Evolutionary conservation across 805 yeast genomes (phyloP).

Genomic region (Groenewaldozyma salmanticensis): DNA sequence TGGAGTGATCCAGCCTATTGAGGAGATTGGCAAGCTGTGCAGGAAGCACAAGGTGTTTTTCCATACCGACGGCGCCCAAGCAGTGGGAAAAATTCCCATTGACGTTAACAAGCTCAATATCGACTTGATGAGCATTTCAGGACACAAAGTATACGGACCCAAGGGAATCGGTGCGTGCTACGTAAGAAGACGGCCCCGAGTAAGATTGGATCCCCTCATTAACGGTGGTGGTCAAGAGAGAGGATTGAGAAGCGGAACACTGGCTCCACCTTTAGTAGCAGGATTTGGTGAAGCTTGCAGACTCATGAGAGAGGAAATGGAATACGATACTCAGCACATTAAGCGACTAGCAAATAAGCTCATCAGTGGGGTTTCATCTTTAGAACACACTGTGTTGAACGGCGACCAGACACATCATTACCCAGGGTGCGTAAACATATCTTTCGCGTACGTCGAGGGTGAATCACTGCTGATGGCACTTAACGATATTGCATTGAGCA

Average conservation of each 20-base stretch:
- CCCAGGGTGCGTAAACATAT: constrained; percentile 92
- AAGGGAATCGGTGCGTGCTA: constrained; percentile 94
- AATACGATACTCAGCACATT: constrained; percentile 65
- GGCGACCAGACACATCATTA: constrained; percentile 71
- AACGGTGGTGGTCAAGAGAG: constrained; percentile 99
- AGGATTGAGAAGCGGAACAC: constrained; percentile 92
- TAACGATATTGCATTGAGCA: constrained; percentile 89
- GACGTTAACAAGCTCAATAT: constrained; percentile 92
- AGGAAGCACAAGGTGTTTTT: constrained; percentile 81
- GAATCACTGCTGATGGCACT: constrained; percentile 96
- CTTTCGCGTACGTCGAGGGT: constrained; percentile 97
- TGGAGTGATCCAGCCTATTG: constrained; percentile 93
- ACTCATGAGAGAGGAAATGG: constrained; percentile 63
- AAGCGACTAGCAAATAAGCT: constrained; percentile 61
- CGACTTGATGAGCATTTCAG: constrained; percentile 86
- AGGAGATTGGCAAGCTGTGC: constrained; percentile 85
- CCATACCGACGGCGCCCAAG: constrained; percentile 98
- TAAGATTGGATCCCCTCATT: constrained; percentile 87
- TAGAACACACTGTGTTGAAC: constrained; percentile 84
- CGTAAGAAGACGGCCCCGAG: constrained; percentile 97
- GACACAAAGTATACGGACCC: constrained; percentile 96
- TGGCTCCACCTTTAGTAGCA: constrained; percentile 91
- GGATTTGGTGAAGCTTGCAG: constrained; percentile 98
- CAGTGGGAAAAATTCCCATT: constrained; percentile 84
- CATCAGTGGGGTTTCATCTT: constrained; percentile 58